Base-by-base conservation (phyloP, 106 monocot species). In the Dendrobium nobile region DNA sequence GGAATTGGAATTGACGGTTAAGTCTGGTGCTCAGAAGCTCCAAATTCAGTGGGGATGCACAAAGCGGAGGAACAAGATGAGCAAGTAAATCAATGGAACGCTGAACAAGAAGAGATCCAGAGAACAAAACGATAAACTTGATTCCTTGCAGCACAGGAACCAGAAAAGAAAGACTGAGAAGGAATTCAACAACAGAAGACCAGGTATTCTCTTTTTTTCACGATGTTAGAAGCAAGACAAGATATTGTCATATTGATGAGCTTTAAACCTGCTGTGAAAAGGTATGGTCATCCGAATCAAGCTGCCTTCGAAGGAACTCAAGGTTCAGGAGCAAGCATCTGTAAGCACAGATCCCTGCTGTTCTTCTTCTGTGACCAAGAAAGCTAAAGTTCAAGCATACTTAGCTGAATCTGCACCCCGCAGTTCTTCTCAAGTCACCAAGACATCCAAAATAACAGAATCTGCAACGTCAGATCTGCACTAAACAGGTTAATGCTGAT, bases 151-250 rank as follows among this genome's bases (percentile, higher is more conserved):
- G 7, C 41, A 15, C 37, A 28, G 16, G n/a, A 76, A 9, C 54
- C 87, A 87, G 70, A 87, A 85, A 77, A 82, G 81, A 67, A 80
- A 84, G 65, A 0, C 72, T 61, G 80, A 80, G 41, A 79, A 86
- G 18, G 77, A 82, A 88, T 55, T 83, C 92, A 51, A 88, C 95
- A 4, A 92, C 90, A 77, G 95, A 95, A 67, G 85, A 77, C 54
- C 90, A 84, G 0, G 26, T 61, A 28, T 70, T 84, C 1, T 68
- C 42, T 68, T 70, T 77, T 18, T 45, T 42, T 72, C 31, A 31
- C 41, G 15, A 51, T 75, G 75, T 67, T 31, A 51, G 65, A 78
- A 22, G 45, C 7, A 40, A 82, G 47, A 33, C 56, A 79, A 77
- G 89, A 86, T 91, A 75, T n/a, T n/a, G n/a, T n/a, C n/a, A n/a